phyloP scores from a whole-genome alignment of 1,284 basidiomycete genomes.

The Cryptococcus sp. region DNA sequence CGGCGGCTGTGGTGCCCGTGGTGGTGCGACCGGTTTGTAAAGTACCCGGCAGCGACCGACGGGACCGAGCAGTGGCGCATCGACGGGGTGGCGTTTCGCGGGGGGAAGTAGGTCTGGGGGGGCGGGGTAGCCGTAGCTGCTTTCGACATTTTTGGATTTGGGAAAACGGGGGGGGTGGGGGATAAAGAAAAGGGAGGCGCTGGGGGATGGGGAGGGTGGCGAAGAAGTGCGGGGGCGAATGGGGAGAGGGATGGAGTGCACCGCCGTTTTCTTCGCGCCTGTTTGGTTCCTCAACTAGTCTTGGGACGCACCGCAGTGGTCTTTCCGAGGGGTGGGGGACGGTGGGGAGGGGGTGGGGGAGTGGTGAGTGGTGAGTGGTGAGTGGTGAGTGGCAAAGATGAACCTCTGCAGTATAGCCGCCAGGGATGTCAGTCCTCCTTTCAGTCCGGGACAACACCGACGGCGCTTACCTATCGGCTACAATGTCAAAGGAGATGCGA shows the following conservation, averaged over 20 bases:
- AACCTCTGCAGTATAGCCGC: background rate
- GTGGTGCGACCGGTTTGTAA: conserved; percentile 3
- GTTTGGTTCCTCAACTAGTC: background rate
- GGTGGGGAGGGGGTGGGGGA: conserved; percentile 1
- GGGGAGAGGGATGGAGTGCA: conserved; percentile 10
- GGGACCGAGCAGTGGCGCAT: conserved; percentile 32
- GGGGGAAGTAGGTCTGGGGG: conserved; percentile 40
- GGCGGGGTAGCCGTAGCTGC: conserved; percentile 42
- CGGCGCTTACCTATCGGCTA: background rate
- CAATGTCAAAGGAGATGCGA: conserved; percentile 3
- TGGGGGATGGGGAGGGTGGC: conserved; percentile 36
- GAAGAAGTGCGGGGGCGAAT: conserved; percentile 47
- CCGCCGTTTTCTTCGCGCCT: conserved; percentile 48
- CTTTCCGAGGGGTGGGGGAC: background rate
- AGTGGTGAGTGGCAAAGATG: too few relatives aligned
- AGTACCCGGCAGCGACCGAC: conserved; percentile 10
- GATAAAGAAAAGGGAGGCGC: conserved; percentile 4
- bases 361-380: background rate
- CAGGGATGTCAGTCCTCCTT: background rate
- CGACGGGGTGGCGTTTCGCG: conserved; percentile 34
- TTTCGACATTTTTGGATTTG: conserved; percentile 44
- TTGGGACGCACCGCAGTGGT: background rate
- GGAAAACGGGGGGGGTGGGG: conserved; percentile 1
- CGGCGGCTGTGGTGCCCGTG: conserved; percentile 9
- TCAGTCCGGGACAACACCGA: background rate